Percentiles rank a stretch among this genome's conserved stretches.
Evolutionary conservation across 2,329 filamentous ascomycete species (phyloP).

Genomic region (Aspergillus awamori): DNA sequence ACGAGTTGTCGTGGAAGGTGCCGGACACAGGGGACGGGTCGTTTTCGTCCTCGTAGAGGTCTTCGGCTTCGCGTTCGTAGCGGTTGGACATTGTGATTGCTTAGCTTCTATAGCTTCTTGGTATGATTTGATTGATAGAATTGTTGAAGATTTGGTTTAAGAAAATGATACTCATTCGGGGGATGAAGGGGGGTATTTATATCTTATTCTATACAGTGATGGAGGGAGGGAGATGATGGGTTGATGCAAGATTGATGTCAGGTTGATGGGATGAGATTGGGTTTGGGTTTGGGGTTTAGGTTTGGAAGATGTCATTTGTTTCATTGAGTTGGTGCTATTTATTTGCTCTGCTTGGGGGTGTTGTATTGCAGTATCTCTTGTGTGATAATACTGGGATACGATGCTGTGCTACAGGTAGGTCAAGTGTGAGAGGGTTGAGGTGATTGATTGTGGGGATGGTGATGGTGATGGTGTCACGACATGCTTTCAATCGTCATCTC

Average conservation of each 20-base stretch:
- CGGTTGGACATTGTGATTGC: constrained; percentile 26
- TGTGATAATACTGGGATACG: too few species aligned
- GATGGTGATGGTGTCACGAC: too few species aligned
- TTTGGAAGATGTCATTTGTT: neutral
- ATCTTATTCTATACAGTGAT: neutral
- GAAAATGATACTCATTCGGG: too few species aligned
- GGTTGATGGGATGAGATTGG: neutral
- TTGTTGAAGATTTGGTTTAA: neutral
- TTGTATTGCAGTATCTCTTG: too few species aligned
- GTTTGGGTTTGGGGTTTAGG: constrained; percentile 3
- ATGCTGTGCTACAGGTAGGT: too few species aligned
- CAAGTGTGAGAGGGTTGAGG: too few species aligned
- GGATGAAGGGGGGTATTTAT: neutral
- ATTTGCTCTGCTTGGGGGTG: too few species aligned
- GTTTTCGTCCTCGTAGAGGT: constrained; percentile 32
- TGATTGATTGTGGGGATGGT: too few species aligned
- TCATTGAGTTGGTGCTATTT: too few species aligned
- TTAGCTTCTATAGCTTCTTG: too few species aligned
- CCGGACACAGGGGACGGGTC: constrained; percentile 30
- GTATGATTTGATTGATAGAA: neutral
- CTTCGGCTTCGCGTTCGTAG: constrained; percentile 31
- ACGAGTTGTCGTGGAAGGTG: constrained; percentile 26
- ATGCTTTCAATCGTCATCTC: too few species aligned
- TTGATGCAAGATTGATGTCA: constrained; percentile 9
- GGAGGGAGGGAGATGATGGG: neutral